A percentile compares a stretch with the other conserved stretches of the same genome.
phyloP scores from a whole-genome alignment of 805 yeast genomes.

The Candida nonsorbophila region DNA sequence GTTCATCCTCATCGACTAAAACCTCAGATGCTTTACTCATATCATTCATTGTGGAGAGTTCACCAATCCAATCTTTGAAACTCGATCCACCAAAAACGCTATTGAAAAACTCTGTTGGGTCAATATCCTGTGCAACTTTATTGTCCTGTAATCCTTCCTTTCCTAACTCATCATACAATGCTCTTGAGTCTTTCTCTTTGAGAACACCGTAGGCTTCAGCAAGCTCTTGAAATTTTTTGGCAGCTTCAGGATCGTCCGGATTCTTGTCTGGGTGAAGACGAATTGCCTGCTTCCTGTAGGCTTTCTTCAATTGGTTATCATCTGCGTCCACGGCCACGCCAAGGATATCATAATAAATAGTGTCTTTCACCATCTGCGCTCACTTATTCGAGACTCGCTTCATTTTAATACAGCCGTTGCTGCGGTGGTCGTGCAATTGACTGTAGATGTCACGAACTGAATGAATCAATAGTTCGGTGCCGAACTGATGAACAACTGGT shows the following conservation, averaged over 20 bases:
- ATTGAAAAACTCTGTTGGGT: slow-evolving; percentile 80
- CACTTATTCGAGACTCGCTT: no score
- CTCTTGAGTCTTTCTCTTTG: slow-evolving; percentile 64
- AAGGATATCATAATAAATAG: slow-evolving; percentile 78
- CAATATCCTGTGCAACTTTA: slow-evolving; percentile 52
- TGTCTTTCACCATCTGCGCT: slow-evolving; percentile 91
- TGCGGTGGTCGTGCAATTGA: no score
- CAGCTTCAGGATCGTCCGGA: slow-evolving; percentile 90
- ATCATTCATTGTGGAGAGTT: slow-evolving; percentile 67
- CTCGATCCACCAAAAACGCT: slow-evolving; percentile 81
- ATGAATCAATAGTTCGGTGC: no score
- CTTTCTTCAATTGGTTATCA: slow-evolving; percentile 81
- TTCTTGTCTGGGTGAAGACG: slow-evolving; percentile 93
- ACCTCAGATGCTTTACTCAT: slow-evolving; percentile 59
- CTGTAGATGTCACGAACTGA: no score
- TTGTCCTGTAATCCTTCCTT: slow-evolving; percentile 52
- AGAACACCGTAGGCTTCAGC: slow-evolving; percentile 72
- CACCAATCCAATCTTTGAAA: slow-evolving; percentile 82
- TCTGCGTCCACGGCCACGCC: slow-evolving; percentile 67
- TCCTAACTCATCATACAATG: slow-evolving; percentile 80
- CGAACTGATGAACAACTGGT: no score
- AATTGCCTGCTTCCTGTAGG: slow-evolving; percentile 88
- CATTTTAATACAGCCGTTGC: no score
- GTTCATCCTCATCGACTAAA: slow-evolving; percentile 33
- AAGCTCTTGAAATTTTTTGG: slow-evolving; percentile 72